Evolutionary conservation across 768 basidiomycete species (phyloP).

Genomic region (Hygrocybe coccinea): DNA sequence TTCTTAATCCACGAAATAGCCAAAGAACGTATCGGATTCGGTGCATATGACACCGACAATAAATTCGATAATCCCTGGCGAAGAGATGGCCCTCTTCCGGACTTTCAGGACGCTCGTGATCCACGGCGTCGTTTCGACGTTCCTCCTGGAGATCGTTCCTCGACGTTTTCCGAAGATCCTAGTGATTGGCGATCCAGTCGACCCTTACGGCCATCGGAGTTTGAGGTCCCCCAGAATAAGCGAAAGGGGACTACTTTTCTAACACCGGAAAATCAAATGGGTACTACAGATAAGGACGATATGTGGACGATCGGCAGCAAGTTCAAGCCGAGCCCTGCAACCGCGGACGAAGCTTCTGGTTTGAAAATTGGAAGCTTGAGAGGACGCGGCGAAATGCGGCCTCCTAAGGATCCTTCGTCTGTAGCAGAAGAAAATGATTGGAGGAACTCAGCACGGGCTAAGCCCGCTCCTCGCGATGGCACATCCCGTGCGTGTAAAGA

Average conservation of each 20-base stretch:
- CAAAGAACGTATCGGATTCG: slow-evolving; percentile 64
- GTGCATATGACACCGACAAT: slow-evolving; percentile 58
- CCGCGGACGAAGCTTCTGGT: slow-evolving; percentile 36
- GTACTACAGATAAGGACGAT: slow-evolving; percentile 73
- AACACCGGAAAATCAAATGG: slow-evolving; percentile 37
- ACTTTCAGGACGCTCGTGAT: slow-evolving; percentile 56
- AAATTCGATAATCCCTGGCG: slow-evolving; percentile 87
- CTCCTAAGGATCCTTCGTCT: slow-evolving; percentile 38
- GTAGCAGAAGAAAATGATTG: slow-evolving; percentile 63
- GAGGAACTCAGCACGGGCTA: slow-evolving; percentile 49
- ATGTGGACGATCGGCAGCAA: slow-evolving; percentile 71
- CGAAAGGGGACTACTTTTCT: slow-evolving; percentile 58
- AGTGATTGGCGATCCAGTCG: slow-evolving; percentile 71
- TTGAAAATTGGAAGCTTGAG: slow-evolving; percentile 45
- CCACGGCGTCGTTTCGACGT: slow-evolving; percentile 66
- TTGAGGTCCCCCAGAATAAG: slow-evolving; percentile 43
- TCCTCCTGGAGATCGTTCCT: slow-evolving; percentile 38
- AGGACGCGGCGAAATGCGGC: slow-evolving; percentile 54
- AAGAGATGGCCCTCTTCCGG: slow-evolving; percentile 80
- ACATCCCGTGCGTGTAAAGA: slow-evolving; percentile 58
- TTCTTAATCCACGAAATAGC: slow-evolving; percentile 41
- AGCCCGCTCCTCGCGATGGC: slow-evolving; percentile 41
- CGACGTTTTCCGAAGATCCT: slow-evolving; percentile 53
- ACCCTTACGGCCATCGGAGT: slow-evolving; percentile 41
- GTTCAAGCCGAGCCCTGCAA: slow-evolving; percentile 51